Base-by-base conservation (phyloP, 257 asterid species). In the Solanum medicagineum region DNA sequence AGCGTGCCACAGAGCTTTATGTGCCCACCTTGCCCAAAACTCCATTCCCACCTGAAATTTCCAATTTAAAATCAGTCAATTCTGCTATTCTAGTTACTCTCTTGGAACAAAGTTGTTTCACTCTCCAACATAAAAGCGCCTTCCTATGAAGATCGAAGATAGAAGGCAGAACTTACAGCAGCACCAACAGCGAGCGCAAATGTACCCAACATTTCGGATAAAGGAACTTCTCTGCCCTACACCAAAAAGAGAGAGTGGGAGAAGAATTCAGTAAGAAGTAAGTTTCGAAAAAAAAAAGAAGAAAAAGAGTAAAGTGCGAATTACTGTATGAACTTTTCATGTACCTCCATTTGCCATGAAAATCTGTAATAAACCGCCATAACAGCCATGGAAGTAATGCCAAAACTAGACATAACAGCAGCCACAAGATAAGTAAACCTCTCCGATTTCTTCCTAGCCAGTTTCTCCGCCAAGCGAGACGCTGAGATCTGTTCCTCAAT, bases 11-110 rank as follows among this genome's bases (percentile, higher is more conserved):
- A 97, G 88, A 16, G 98, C 99, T 90, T 83, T 89, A 70, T 97
- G 99, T 36, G 99, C 99, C 99, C 99, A 97, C 90, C 99, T 91
- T 15, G 99, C 99, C 99, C 99, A 97, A 89, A 89, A 97, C 85
- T 97, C 99, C 99, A 97, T 97, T 12, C 99, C 99, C 20, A 97
- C 98, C 99, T 97, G 87, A 19, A 60, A 84, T 45, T 83, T 77
- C 10, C 16, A 75, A 45, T 81, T 40, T 75, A 74, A 29, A 40
- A 70, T 70, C 79, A 9, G 14, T 17, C 77, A 68, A 20, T 0
- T 70, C 10, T 19, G 80, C 16, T 42, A 69, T 9, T 40, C 53
- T 69, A 68, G 62, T 56, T 17, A 56, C 62, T 56, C n/a, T 17
- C 22, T 56, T 56, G 20, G 59, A 16, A 56, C 6, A 36, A 36